Evolutionary conservation across 495 filamentous ascomycete species (phyloP), one percentile per base, ranked within the genome.

Genomic region (Cudoniella acicularis): DNA sequence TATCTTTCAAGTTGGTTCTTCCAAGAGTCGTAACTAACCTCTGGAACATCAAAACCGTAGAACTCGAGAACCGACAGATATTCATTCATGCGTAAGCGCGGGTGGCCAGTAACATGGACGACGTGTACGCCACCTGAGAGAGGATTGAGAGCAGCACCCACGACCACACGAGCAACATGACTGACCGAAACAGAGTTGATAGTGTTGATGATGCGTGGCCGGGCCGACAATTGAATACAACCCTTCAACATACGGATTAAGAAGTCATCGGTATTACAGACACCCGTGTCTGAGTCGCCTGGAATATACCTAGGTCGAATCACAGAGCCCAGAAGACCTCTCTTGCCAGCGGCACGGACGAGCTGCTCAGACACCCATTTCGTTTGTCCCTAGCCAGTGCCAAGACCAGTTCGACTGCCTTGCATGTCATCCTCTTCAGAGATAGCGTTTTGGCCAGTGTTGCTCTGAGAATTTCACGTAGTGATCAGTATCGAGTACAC

Each of bases 141-240:
- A 10, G 63, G 63, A 20, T 36, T 55, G n/a, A 65, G 22, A 3
- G 85, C 81, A 41, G 82, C 74, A 0, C 91, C 89, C 22, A 90
- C 85, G n/a, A 96, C 87, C 16, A 95, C 80, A 8, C 84, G 78
- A 0, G 88, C 84, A 51, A 96, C 92, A 66, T 94, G 89, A 64
- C 86, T 82, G 24, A 97, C 92, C 0, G 94, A 93, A 2, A 96
- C 91, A 68, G 85, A 83, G 73, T 98, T 98, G 67, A 97, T 84
- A 0, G 90, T 92, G 73, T 96, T 98, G 72, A 76, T 68, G 62
- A 98, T 92, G 57, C 82, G 77, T 0, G 94, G 94, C 1, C 87
- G 82, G 23, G 78, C 73, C 0, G 70, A 72, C 0, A 96, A 75
- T 69, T 98, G 94, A 47, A 95, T 81, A 61, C 90, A 96, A 46